Evolutionary conservation across 805 yeast genomes (phyloP).

Genomic region (Cyberlindnera subsufficiens): DNA sequence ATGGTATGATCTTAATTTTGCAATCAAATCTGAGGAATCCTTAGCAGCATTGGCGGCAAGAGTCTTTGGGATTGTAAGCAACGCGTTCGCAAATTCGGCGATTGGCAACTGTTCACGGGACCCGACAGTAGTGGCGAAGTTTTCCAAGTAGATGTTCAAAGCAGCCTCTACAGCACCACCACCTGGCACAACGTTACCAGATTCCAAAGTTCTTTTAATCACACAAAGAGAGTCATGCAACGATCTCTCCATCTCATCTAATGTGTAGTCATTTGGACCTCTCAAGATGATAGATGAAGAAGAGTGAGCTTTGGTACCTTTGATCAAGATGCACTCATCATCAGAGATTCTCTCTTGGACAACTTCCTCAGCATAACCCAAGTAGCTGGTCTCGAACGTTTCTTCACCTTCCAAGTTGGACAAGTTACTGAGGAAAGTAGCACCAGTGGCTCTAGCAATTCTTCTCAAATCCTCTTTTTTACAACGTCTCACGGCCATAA

Average conservation of each 20-base stretch:
- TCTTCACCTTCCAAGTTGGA: slow-evolving; percentile 94
- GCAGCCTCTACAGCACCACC: slow-evolving; percentile 99
- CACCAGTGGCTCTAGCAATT: slow-evolving; percentile 98
- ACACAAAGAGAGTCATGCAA: slow-evolving; percentile 91
- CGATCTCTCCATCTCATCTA: slow-evolving; percentile 98
- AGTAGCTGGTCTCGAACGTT: slow-evolving; percentile 66
- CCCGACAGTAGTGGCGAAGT: slow-evolving; percentile 96
- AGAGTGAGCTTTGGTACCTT: slow-evolving; percentile 91
- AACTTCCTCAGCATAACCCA: slow-evolving; percentile 92
- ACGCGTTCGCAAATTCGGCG: slow-evolving; percentile 91
- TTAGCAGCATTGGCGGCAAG: slow-evolving; percentile 96
- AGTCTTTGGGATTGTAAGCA: slow-evolving; percentile 91
- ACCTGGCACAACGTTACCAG: slow-evolving; percentile 94
- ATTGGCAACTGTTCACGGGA: slow-evolving; percentile 97
- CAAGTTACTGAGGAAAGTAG: slow-evolving; percentile 78
- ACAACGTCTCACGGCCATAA: slow-evolving; percentile 92
- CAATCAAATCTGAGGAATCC: slow-evolving; percentile 90
- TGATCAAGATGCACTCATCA: slow-evolving; percentile 93
- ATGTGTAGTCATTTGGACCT: slow-evolving; percentile 91
- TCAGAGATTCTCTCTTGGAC: slow-evolving; percentile 85
- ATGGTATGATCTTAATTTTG: slow-evolving; percentile 93
- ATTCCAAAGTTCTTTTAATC: slow-evolving; percentile 91
- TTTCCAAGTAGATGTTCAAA: slow-evolving; percentile 87
- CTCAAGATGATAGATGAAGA: slow-evolving; percentile 88
- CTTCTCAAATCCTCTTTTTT: slow-evolving; percentile 94